Evolutionary conservation across 2,329 filamentous ascomycete species (phyloP).

Genomic region (Massarina eburnea): DNA sequence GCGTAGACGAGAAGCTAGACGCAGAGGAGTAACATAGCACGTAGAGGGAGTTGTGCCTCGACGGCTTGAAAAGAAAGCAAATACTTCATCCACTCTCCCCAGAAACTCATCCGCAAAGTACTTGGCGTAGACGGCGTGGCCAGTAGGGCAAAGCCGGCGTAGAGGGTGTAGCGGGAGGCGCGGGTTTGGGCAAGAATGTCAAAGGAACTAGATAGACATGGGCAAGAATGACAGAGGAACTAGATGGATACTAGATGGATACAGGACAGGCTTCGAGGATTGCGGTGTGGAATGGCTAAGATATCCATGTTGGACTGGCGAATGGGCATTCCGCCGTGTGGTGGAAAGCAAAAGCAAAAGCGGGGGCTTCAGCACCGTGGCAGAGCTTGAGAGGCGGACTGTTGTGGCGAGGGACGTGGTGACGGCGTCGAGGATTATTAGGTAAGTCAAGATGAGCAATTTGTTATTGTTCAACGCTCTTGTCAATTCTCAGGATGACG

Average conservation of each 20-base stretch:
- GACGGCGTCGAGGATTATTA: no score
- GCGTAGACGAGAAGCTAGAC: slow-evolving; percentile 51
- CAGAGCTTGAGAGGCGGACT: no score
- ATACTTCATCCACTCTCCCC: slow-evolving; percentile 1
- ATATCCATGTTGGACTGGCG: no score
- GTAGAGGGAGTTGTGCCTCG: background rate
- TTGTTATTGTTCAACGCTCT: no score
- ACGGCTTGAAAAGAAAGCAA: background rate
- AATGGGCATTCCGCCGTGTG: background rate
- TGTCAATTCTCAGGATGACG: no score
- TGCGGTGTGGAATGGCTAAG: slow-evolving; percentile 9
- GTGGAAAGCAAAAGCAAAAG: background rate
- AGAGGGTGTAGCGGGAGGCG: slow-evolving; percentile 26
- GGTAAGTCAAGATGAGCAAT: no score
- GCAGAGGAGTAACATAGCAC: slow-evolving; percentile 39
- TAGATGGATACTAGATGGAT: no score
- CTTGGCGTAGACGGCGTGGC: slow-evolving; percentile 27
- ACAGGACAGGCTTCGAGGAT: no score
- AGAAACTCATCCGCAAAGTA: slow-evolving; percentile 23
- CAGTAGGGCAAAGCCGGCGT: slow-evolving; percentile 26
- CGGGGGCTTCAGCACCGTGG: no score
- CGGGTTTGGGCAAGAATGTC: slow-evolving; percentile 15
- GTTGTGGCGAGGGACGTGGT: no score
- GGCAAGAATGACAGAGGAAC: no score
- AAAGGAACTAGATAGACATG: no score